Evolutionary conservation across 2,329 filamentous ascomycete genomes (phyloP).

Genomic region (Claviceps humidiphila): DNA sequence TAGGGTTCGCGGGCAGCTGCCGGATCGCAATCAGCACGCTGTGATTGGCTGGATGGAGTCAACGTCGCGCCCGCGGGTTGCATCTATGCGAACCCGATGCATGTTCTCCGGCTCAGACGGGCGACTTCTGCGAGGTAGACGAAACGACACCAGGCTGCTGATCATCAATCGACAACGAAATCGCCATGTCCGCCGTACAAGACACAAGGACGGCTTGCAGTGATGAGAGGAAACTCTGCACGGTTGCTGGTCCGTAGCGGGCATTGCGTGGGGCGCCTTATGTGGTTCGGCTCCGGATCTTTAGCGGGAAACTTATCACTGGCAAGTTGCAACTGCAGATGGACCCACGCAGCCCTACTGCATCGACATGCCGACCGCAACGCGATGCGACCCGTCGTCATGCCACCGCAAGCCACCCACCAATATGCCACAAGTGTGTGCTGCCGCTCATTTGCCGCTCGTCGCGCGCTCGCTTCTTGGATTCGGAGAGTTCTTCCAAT

Average conservation of each 20-base stretch:
- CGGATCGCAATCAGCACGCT: neutral
- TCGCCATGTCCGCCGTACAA: too few relatives aligned
- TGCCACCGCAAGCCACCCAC: neutral
- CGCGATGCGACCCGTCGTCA: neutral
- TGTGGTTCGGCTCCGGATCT: too few relatives aligned
- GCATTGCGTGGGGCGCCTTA: too few relatives aligned
- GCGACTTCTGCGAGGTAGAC: neutral
- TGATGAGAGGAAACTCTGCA: too few relatives aligned
- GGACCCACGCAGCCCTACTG: too few relatives aligned
- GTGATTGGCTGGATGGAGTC: constrained; percentile 3
- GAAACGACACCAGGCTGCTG: neutral
- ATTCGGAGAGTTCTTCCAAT: neutral
- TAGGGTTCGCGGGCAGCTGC: neutral
- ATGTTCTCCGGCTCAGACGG: neutral
- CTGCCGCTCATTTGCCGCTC: neutral
- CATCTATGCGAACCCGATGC: neutral
- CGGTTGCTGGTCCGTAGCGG: too few relatives aligned
- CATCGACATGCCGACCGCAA: neutral
- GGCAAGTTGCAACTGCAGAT: too few relatives aligned
- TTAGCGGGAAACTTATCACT: too few relatives aligned
- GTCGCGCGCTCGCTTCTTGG: neutral
- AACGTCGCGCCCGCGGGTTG: neutral
- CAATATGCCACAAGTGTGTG: neutral
- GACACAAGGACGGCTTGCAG: too few relatives aligned
- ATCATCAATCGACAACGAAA: too few relatives aligned